Base-by-base conservation (phyloP, 2,329 filamentous ascomycete species). In the Epichloe aotearoae region DNA sequence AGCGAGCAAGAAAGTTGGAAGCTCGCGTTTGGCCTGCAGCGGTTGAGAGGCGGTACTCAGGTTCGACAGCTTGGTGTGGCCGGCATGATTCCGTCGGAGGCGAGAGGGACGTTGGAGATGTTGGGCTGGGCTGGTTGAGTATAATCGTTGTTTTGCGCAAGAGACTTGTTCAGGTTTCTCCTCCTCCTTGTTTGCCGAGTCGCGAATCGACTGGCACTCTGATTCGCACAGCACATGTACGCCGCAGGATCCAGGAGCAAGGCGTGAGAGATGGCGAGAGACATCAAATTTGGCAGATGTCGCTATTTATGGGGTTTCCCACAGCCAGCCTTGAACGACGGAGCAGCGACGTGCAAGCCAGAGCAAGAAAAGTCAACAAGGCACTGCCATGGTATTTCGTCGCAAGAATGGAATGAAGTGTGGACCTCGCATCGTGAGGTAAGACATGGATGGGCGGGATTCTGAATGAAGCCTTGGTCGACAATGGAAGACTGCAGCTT, bases 1-100 rank as follows among this genome's bases (percentile, higher is more conserved):
- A 70, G 73, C 40, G 80, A 84, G 60, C 74, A 79, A 54, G 82
- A 86, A 62, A 75, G 74, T 30, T 85, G 82, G 82, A 86, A 86
- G 72, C 69, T 86, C 23, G 73, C 79, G 1, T 69, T 77, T 37
- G 81, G 79, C 2, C 61, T 86, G 57, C 77, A 82, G 62, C 72
- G 76, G 43, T 64, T 86, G 58, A 69, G 80, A 49, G 73, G 74
- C 50, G 81, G 82, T 5, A 76, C 75, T 3, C 79, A 82, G 62
- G 77, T 76, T 34, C 70, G 79, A 49, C 74, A 77, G 52, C 67
- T 84, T 44, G 78, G 77, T 5, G 73, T 84, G 34, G 73, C 75
- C 51, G 72, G 73, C 43, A 75, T 84, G 69, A 68, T 73, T 46
- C 65, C 69, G 11, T 59, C 68, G 15, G 82, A 84, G 58, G 73